Evolutionary conservation across 257 asterid species (phyloP).

Genomic region (Fraxinus excelsior): DNA sequence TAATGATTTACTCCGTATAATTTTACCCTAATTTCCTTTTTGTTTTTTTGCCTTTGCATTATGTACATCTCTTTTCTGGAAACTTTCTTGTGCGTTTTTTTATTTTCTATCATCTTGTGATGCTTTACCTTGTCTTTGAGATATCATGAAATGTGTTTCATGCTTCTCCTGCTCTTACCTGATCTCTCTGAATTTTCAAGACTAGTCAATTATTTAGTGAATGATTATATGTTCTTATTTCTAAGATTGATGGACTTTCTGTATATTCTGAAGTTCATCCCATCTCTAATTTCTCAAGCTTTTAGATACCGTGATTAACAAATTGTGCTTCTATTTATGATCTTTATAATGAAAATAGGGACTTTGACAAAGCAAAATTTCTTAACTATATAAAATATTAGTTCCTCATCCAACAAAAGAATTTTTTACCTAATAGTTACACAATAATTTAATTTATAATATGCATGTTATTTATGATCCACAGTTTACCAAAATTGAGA

Average conservation of each 20-base stretch:
- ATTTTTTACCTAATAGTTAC: neutral
- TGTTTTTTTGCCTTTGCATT: neutral
- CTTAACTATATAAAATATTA: neutral
- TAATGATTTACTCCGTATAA: neutral
- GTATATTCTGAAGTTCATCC: neutral
- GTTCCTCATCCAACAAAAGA: neutral
- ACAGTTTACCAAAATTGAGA: neutral
- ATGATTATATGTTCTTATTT: neutral
- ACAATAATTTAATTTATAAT: neutral
- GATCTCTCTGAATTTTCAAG: neutral
- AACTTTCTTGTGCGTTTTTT: neutral
- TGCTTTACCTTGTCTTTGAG: constrained; percentile 5
- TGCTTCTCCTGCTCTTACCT: neutral
- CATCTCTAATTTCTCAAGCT: neutral
- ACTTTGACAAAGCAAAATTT: neutral
- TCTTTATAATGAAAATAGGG: neutral
- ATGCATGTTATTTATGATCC: neutral
- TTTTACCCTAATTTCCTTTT: neutral
- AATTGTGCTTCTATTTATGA: neutral
- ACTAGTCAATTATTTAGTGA: neutral
- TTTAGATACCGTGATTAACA: neutral
- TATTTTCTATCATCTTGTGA: neutral
- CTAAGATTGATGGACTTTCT: neutral
- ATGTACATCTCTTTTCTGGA: constrained; percentile 3
- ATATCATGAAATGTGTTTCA: constrained; percentile 4